Evolutionary conservation across 495 filamentous ascomycete genomes (phyloP).

Genomic region (Hypoxylon trugodes): DNA sequence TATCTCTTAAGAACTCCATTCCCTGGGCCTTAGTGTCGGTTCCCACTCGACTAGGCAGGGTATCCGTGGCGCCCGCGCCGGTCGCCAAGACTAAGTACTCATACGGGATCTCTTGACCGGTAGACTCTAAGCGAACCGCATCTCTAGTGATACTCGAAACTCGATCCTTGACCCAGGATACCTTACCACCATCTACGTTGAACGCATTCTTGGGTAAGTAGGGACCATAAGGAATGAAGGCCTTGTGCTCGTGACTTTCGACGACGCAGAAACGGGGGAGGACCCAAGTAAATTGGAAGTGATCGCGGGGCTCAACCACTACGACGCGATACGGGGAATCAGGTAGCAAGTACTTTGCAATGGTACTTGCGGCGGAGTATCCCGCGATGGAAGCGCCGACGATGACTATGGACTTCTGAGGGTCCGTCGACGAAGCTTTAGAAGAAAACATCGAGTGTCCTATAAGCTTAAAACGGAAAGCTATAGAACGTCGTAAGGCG

Average conservation of each 20-base stretch:
- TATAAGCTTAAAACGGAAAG: constrained; percentile 33
- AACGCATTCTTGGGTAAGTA: constrained; percentile 38
- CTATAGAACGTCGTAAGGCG: constrained; percentile 31
- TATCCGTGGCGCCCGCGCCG: constrained; percentile 57
- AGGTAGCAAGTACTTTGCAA: constrained; percentile 57
- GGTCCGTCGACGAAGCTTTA: constrained; percentile 26
- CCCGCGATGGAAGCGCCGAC: constrained; percentile 67
- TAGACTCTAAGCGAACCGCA: constrained; percentile 39
- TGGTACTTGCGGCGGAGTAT: constrained; percentile 53
- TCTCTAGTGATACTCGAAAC: constrained; percentile 36
- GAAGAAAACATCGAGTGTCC: constrained; percentile 21
- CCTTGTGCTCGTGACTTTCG: constrained; percentile 54
- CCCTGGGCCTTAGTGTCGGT: constrained; percentile 54
- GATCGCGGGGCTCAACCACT: constrained; percentile 65
- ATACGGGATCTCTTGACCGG: constrained; percentile 55
- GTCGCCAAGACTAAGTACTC: constrained; percentile 66
- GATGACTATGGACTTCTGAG: constrained; percentile 53
- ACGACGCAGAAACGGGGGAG: constrained; percentile 60
- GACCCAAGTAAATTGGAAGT: constrained; percentile 66
- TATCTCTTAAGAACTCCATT: constrained; percentile 51
- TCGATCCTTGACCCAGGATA: constrained; percentile 50
- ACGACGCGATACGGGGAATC: constrained; percentile 57
- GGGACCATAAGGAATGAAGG: constrained; percentile 59
- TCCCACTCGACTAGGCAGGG: constrained; percentile 61
- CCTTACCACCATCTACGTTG: constrained; percentile 34